Conservation (phyloP, 768 basidiomycete genomes). For the Tricholoma terreum region DNA sequence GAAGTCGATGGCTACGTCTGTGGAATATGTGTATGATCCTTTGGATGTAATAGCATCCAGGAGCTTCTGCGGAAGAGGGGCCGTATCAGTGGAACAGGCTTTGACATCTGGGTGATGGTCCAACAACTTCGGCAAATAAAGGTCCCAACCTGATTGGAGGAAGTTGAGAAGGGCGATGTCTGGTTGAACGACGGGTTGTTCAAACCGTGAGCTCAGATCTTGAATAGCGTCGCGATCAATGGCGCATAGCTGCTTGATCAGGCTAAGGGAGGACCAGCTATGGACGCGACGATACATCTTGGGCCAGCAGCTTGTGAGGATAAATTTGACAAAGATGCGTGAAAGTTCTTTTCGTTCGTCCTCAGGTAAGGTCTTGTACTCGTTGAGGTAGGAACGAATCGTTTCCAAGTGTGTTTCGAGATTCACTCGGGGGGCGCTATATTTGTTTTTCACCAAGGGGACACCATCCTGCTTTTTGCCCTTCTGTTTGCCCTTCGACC, state of each 20-base stretch:
- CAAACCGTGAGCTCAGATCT: not conserved
- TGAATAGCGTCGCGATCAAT: not conserved
- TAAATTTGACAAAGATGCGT: not conserved
- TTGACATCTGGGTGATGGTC: not conserved
- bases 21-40: not conserved
- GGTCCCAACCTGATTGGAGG: not conserved
- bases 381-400: not conserved
- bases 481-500: too few species aligned
- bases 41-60: not conserved
- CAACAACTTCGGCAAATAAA: not conserved
- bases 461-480: too few species aligned
- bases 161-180: not conserved
- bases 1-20: not conserved
- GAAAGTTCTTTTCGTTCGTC: not conserved
- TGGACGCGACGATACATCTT: not conserved
- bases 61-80: not conserved
- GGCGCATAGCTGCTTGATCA: not conserved
- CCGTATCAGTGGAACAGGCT: not conserved
- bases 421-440: too few species aligned
- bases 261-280: not conserved
- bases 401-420: not conserved
- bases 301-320: too few species aligned
- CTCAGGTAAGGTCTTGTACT: not conserved
- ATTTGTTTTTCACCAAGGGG: too few species aligned
- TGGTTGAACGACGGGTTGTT: not conserved